Percentiles rank a stretch among this genome's conserved stretches.
These are phyloP conservation scores for Lignosus rhinocerotis DNA, from an alignment of 1,284 basidiomycete species.

Conservation along the genomic window DNA sequence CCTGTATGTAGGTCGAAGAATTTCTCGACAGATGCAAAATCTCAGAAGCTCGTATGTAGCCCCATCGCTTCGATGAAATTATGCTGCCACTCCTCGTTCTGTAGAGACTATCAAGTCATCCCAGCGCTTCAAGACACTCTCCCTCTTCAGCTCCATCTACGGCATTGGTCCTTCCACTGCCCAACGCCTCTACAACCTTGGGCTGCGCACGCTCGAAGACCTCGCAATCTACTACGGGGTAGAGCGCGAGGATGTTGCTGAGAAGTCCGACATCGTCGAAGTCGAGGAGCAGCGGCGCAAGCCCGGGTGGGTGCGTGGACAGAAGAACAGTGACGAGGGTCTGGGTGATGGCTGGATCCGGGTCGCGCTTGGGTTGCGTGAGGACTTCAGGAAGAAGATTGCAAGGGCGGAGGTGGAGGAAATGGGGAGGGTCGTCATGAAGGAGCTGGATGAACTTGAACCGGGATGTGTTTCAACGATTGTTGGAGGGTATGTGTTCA, in stretches of 20 bases:
- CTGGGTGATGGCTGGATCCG: slow-evolving; percentile 42
- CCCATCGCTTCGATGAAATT: neutral
- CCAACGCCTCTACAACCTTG: slow-evolving; percentile 57
- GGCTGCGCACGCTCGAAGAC: slow-evolving; percentile 61
- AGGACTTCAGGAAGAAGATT: slow-evolving; percentile 57
- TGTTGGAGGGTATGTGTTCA: slow-evolving; percentile 62
- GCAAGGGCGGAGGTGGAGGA: slow-evolving; percentile 68
- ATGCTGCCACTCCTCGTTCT: neutral
- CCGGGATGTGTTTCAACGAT: slow-evolving; percentile 65
- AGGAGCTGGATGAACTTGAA: slow-evolving; percentile 55
- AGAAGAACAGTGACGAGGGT: slow-evolving; percentile 18
- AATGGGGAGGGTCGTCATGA: slow-evolving; percentile 57
- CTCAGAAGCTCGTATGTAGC: slow-evolving; percentile 55
- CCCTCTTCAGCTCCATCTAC: slow-evolving; percentile 63
- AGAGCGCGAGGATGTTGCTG: slow-evolving; percentile 28
- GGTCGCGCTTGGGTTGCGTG: slow-evolving; percentile 50
- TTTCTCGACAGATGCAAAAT: slow-evolving; percentile 58
- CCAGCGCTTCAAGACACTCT: slow-evolving; percentile 55
- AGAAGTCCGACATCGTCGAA: slow-evolving; percentile 21
- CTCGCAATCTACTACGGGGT: slow-evolving; percentile 66
- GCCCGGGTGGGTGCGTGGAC: slow-evolving; percentile 1
- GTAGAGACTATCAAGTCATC: slow-evolving; percentile 50
- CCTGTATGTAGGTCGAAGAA: slow-evolving; percentile 54
- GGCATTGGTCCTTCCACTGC: slow-evolving; percentile 74
- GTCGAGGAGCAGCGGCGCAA: slow-evolving; percentile 23